Evolutionary conservation across 345 rosid genomes (phyloP).

Genomic region (Clausena lansium): DNA sequence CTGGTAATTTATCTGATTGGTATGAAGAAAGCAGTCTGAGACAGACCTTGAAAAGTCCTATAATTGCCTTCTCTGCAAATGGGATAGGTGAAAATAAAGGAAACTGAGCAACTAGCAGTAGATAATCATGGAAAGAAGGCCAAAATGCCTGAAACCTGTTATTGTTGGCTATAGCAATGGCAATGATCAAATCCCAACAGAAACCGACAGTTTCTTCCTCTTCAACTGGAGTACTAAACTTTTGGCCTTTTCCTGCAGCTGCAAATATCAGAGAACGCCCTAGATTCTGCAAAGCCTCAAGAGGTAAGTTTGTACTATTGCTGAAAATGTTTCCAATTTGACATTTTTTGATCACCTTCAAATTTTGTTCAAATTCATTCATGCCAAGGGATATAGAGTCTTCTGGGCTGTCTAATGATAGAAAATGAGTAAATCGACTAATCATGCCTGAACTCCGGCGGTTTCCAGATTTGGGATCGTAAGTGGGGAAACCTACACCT

Average conservation of each 20-base stretch:
- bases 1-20: slow-evolving; percentile 46
- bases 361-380: slow-evolving; percentile 85
- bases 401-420: slow-evolving; percentile 73
- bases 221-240: slow-evolving; percentile 81
- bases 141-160: slow-evolving; percentile 58
- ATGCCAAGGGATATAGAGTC: slow-evolving; percentile 73
- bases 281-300: slow-evolving; percentile 55
- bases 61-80: slow-evolving; percentile 68
- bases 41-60: slow-evolving; percentile 67
- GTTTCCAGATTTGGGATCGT: slow-evolving; percentile 41
- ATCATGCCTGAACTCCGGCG: slow-evolving; percentile 40
- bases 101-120: slow-evolving; percentile 62
- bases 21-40: slow-evolving; percentile 51
- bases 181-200: slow-evolving; percentile 74
- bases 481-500: slow-evolving; percentile 30
- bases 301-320: slow-evolving; percentile 51
- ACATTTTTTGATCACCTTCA: slow-evolving; percentile 82
- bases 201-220: slow-evolving; percentile 86
- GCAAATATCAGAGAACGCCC: slow-evolving; percentile 84
- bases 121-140: slow-evolving; percentile 68
- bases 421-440: slow-evolving; percentile 66
- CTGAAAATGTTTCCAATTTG: slow-evolving; percentile 71
- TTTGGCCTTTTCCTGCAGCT: slow-evolving; percentile 93
- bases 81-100: slow-evolving; percentile 83
- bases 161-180: slow-evolving; percentile 49